Percentiles rank a stretch among this genome's conserved stretches.
phyloP scores from a whole-genome alignment of 1,284 basidiomycete species.

The Irpex sp. region DNA sequence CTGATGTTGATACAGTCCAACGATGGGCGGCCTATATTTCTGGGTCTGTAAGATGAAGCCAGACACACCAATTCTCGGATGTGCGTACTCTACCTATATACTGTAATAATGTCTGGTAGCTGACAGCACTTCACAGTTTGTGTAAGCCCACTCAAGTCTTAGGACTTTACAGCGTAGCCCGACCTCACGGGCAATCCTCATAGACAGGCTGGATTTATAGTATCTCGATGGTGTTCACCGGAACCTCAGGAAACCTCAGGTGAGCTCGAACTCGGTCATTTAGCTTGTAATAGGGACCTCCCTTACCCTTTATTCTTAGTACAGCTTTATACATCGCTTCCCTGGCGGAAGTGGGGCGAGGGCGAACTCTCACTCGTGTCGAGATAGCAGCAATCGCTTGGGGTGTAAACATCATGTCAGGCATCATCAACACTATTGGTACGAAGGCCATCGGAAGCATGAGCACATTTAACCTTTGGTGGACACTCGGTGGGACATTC shows the following conservation, averaged over 20 bases:
- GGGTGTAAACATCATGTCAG: constrained; percentile 54
- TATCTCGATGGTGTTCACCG: constrained; percentile 58
- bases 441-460: constrained; percentile 55
- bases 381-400: constrained; percentile 55
- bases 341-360: constrained; percentile 46
- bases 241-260: constrained; percentile 59
- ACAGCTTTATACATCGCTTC: constrained; percentile 54
- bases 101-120: background rate
- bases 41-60: constrained; percentile 67
- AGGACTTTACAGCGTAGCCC: background rate
- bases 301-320: constrained; percentile 24
- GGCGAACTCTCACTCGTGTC: constrained; percentile 41
- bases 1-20: constrained; percentile 33
- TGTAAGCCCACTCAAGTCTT: constrained; percentile 15
- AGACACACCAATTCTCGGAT: constrained; percentile 49
- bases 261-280: constrained; percentile 15
- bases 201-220: constrained; percentile 63
- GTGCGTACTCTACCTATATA: constrained; percentile 31
- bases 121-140: constrained; percentile 16
- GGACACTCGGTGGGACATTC: constrained; percentile 59
- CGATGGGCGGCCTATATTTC: constrained; percentile 58
- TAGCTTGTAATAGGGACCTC: background rate
- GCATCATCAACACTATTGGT: constrained; percentile 48
- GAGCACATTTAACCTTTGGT: constrained; percentile 58
- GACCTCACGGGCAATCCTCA: background rate